Evolutionary conservation across 305 asterid species (phyloP).

Genomic region (Fraxinus ornus): DNA sequence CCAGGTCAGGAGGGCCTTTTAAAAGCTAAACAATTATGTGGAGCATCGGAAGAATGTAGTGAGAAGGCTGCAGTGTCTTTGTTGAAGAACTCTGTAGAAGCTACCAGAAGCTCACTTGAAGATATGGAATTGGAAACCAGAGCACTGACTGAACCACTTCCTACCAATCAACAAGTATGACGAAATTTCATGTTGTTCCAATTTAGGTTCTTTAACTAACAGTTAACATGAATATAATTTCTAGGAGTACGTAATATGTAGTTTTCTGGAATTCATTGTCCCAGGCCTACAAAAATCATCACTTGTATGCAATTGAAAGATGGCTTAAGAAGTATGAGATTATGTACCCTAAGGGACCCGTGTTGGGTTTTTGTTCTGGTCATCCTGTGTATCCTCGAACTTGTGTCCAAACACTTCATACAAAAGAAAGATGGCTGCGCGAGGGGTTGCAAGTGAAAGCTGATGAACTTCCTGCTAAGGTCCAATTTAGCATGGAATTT

Average conservation of each 20-base stretch:
- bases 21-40: slow-evolving; percentile 6
- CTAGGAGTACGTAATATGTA: neutral
- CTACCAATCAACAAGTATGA: slow-evolving; percentile 89
- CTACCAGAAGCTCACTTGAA: slow-evolving; percentile 66
- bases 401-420: slow-evolving; percentile 74
- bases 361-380: slow-evolving; percentile 83
- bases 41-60: slow-evolving; percentile 22
- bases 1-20: slow-evolving; percentile 19
- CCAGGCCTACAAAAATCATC: slow-evolving; percentile 91
- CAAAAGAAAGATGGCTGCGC: slow-evolving; percentile 81
- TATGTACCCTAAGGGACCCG: slow-evolving; percentile 86
- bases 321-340: slow-evolving; percentile 86
- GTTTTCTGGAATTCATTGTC: slow-evolving; percentile 21
- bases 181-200: slow-evolving; percentile 4
- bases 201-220: slow-evolving; percentile 14
- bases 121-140: slow-evolving; percentile 94
- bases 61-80: slow-evolving; percentile 23
- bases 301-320: slow-evolving; percentile 76
- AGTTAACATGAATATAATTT: slow-evolving; percentile 1
- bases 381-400: slow-evolving; percentile 89
- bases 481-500: slow-evolving; percentile 32
- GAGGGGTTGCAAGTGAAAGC: slow-evolving; percentile 89
- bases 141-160: slow-evolving; percentile 96
- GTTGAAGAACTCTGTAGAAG: slow-evolving; percentile 26
- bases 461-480: slow-evolving; percentile 82